A percentile compares a stretch with the other conserved stretches of the same genome.
phyloP scores from a whole-genome alignment of 2,329 filamentous ascomycete species.

The Cladosporium sphaerospermum region DNA sequence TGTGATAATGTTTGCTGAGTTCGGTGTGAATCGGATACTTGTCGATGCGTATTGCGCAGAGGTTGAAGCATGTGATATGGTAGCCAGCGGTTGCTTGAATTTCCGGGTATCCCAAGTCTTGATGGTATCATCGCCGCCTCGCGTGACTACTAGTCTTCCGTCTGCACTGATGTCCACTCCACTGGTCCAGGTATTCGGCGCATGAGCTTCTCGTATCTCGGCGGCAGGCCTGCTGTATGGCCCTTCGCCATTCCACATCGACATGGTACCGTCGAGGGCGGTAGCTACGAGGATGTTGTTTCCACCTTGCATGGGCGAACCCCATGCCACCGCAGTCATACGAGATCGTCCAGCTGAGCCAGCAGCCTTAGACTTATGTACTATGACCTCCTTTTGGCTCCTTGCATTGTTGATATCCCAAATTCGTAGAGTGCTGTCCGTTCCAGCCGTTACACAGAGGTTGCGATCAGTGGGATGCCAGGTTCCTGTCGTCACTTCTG shows the following conservation, averaged over 20 bases:
- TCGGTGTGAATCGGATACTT: constrained; percentile 86
- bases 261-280: constrained; percentile 80
- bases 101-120: constrained; percentile 97
- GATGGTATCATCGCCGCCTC: constrained; percentile 85
- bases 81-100: constrained; percentile 83
- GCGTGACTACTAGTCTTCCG: constrained; percentile 81
- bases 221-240: constrained; percentile 75
- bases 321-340: constrained; percentile 92
- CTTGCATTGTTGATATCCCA: constrained; percentile 94
- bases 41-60: constrained; percentile 76
- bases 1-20: constrained; percentile 76
- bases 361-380: constrained; percentile 87
- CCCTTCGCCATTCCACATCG: constrained; percentile 87
- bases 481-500: constrained; percentile 79
- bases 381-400: constrained; percentile 85
- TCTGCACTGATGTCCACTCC: constrained; percentile 87
- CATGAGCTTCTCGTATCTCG: constrained; percentile 80
- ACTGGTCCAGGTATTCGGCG: constrained; percentile 78
- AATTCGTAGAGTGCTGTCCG: constrained; percentile 90
- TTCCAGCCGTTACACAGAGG: constrained; percentile 81
- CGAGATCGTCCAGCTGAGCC: constrained; percentile 84
- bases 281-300: constrained; percentile 73
- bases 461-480: constrained; percentile 89
- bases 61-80: constrained; percentile 70
- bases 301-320: constrained; percentile 66